phyloP scores from a whole-genome alignment of 192 early-diverging fungal genomes.

The Dissophora ornata region DNA sequence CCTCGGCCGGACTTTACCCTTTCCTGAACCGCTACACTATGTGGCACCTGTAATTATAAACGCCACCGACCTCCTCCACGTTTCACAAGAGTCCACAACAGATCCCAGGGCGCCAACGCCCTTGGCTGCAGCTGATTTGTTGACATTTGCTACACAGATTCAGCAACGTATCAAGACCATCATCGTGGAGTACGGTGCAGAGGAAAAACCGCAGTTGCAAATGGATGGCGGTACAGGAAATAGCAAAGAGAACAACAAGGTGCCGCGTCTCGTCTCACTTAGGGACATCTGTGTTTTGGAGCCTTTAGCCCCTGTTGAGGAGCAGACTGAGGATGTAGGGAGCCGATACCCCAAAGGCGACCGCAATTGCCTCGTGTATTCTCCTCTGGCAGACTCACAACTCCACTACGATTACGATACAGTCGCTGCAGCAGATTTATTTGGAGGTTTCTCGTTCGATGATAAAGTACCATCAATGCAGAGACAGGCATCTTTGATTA shows the following conservation, averaged over 20 bases:
- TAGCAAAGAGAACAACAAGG: neutral
- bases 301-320: conserved; percentile 37
- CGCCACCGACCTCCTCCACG: conserved; percentile 29
- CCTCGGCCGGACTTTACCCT: conserved; percentile 12
- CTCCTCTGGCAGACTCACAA: conserved; percentile 36
- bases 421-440: too few species aligned
- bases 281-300: conserved; percentile 38
- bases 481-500: conserved; percentile 15
- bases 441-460: conserved; percentile 14
- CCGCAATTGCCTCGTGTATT: conserved; percentile 66
- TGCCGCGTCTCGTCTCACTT: conserved; percentile 18
- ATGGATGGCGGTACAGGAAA: conserved; percentile 1
- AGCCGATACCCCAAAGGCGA: neutral
- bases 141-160: conserved; percentile 19
- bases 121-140: conserved; percentile 15
- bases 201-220: neutral
- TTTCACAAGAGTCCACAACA: too few species aligned
- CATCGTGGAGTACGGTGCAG: conserved; percentile 13
- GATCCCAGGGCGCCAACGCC: neutral
- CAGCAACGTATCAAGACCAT: conserved; percentile 31
- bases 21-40: conserved; percentile 23
- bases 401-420: neutral
- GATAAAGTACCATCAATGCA: neutral
- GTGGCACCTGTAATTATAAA: conserved; percentile 46
- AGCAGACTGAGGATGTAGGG: neutral